phyloP scores from a whole-genome alignment of 2,329 filamentous ascomycete species.

The Colletotrichum noveboracense region DNA sequence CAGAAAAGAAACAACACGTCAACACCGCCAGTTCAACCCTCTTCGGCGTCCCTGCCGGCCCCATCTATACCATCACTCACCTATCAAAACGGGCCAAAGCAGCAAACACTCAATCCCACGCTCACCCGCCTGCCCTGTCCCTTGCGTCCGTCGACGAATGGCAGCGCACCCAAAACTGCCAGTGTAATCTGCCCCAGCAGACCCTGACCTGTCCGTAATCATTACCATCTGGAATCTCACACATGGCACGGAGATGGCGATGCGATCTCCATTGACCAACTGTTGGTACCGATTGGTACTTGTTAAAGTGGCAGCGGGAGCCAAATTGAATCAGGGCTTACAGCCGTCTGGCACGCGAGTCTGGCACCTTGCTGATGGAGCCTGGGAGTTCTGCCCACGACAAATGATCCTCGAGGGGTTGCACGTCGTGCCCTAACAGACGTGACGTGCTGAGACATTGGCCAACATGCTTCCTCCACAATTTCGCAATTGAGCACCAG shows the following conservation, averaged over 20 bases:
- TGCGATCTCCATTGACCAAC: constrained; percentile 1
- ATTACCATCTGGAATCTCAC: background rate
- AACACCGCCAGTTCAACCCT: background rate
- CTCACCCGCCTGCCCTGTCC: constrained; percentile 4
- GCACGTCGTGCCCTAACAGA: background rate
- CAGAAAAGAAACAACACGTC: background rate
- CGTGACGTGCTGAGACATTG: constrained; percentile 12
- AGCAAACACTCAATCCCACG: background rate
- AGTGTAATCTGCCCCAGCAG: constrained; percentile 19
- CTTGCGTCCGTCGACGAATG: constrained; percentile 18
- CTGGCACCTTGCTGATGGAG: background rate
- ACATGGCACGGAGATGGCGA: constrained; percentile 6
- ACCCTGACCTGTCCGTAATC: background rate
- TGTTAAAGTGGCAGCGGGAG: background rate
- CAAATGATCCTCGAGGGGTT: background rate
- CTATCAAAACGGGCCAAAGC: background rate
- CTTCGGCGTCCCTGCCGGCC: background rate
- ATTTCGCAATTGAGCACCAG: background rate
- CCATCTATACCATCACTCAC: background rate
- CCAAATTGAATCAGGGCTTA: background rate
- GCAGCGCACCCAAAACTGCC: constrained; percentile 4
- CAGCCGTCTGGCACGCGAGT: background rate
- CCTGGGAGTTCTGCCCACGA: background rate
- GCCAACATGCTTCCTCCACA: background rate
- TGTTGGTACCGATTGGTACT: background rate